phyloP scores from a whole-genome alignment of 768 basidiomycete species.

The Rhizopogon vinicolor region DNA sequence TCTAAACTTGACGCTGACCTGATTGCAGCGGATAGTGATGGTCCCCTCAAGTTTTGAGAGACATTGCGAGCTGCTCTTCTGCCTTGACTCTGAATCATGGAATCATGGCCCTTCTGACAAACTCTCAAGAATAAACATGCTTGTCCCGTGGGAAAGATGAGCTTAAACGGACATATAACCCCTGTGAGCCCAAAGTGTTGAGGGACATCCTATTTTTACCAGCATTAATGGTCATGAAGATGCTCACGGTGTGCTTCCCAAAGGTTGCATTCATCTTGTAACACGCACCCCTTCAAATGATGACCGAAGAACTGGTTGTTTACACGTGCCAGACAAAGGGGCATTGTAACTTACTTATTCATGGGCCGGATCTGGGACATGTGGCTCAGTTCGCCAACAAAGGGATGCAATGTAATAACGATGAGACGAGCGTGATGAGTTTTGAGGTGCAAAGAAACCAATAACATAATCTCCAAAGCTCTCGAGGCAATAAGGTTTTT shows the following conservation, averaged over 20 bases:
- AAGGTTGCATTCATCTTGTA: no score
- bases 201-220: no score
- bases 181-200: neutral
- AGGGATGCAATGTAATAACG: slow-evolving; percentile 37
- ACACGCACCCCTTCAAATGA: slow-evolving; percentile 1
- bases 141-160: neutral
- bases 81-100: slow-evolving; percentile 7
- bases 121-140: neutral
- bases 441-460: neutral
- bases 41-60: neutral
- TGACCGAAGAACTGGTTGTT: slow-evolving; percentile 39
- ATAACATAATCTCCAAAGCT: neutral
- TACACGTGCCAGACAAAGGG: slow-evolving; percentile 21
- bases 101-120: neutral
- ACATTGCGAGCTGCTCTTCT: slow-evolving; percentile 4
- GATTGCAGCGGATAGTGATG: neutral
- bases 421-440: neutral
- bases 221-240: no score
- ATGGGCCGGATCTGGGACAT: no score
- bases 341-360: no score
- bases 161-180: slow-evolving; percentile 1
- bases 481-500: neutral
- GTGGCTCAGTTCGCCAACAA: slow-evolving; percentile 26
- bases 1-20: neutral
- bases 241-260: no score